Evolutionary conservation across 2,329 filamentous ascomycete species (phyloP).

Genomic region (Drechslerella dactyloides): DNA sequence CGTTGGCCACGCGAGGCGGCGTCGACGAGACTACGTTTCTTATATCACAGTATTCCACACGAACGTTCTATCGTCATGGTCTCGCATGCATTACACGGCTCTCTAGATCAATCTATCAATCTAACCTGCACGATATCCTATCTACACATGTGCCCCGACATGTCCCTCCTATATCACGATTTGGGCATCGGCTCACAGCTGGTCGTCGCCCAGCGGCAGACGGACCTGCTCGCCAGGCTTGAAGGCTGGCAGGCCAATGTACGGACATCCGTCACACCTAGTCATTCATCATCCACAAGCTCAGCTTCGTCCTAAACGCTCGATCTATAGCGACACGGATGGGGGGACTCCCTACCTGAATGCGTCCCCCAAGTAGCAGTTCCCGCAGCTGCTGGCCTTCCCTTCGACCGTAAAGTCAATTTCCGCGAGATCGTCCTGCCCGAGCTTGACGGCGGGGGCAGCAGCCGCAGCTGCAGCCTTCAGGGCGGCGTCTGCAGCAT

Average conservation of each 20-base stretch:
- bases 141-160: too few relatives aligned
- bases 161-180: too few relatives aligned
- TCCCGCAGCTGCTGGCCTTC: constrained; percentile 92
- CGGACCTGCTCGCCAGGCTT: constrained; percentile 95
- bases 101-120: too few relatives aligned
- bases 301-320: constrained; percentile 1
- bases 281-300: too few relatives aligned
- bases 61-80: too few relatives aligned
- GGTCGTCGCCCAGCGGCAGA: constrained; percentile 82
- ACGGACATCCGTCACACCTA: constrained; percentile 73
- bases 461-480: constrained; percentile 51
- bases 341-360: constrained; percentile 60
- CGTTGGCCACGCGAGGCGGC: neutral
- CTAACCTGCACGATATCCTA: too few relatives aligned
- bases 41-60: too few relatives aligned
- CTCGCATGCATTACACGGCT: too few relatives aligned
- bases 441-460: constrained; percentile 68
- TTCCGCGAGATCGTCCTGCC: constrained; percentile 79
- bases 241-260: constrained; percentile 91
- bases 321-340: too few relatives aligned
- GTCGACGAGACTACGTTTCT: neutral
- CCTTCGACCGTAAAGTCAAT: constrained; percentile 97
- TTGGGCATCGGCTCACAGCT: constrained; percentile 65
- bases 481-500: constrained; percentile 66
- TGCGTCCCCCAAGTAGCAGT: constrained; percentile 90